These are phyloP conservation scores for Petasospora fabianii DNA, from an alignment of 1,139 yeast genomes.

Conservation along the genomic window DNA sequence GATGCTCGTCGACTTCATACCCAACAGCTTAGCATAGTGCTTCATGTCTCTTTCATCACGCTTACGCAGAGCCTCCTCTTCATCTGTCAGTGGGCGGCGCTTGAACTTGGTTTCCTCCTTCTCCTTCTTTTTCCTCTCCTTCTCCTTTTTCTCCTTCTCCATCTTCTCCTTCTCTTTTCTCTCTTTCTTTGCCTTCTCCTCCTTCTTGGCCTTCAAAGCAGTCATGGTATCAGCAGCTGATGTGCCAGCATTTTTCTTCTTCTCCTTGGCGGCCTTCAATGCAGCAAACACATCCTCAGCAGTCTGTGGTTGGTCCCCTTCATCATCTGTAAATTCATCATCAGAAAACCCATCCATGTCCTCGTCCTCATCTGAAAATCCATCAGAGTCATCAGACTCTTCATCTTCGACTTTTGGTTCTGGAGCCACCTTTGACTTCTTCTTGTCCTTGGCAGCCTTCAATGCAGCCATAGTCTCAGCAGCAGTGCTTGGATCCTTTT, in stretches of 20 bases:
- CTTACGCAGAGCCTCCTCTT: constrained; percentile 43
- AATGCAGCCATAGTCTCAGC: constrained; percentile 37
- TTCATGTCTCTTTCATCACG: constrained; percentile 77
- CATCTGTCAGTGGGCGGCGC: constrained; percentile 30
- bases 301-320: constrained; percentile 26
- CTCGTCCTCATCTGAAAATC: constrained; percentile 2
- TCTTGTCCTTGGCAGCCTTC: constrained; percentile 29
- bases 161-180: constrained; percentile 8
- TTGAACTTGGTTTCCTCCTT: constrained; percentile 14
- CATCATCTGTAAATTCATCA: constrained; percentile 24
- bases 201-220: constrained; percentile 14
- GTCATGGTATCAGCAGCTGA: constrained; percentile 28
- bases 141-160: constrained; percentile 5
- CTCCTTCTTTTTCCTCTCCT: constrained; percentile 13
- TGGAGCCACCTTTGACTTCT: constrained; percentile 1
- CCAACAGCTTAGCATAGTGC: constrained; percentile 79
- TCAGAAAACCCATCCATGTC: constrained; percentile 13
- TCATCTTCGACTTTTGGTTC: constrained; percentile 1
- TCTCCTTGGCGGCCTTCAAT: constrained; percentile 41
- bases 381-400: not conserved
- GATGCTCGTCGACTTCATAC: constrained; percentile 55
- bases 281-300: constrained; percentile 41
- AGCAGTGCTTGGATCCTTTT: constrained; percentile 4
- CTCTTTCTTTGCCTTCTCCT: constrained; percentile 5
- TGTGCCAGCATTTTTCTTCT: constrained; percentile 31